Evolutionary conservation across 2,329 filamentous ascomycete species (phyloP), one percentile per base, ranked within the genome.

Genomic region (Claviceps spartinae): DNA sequence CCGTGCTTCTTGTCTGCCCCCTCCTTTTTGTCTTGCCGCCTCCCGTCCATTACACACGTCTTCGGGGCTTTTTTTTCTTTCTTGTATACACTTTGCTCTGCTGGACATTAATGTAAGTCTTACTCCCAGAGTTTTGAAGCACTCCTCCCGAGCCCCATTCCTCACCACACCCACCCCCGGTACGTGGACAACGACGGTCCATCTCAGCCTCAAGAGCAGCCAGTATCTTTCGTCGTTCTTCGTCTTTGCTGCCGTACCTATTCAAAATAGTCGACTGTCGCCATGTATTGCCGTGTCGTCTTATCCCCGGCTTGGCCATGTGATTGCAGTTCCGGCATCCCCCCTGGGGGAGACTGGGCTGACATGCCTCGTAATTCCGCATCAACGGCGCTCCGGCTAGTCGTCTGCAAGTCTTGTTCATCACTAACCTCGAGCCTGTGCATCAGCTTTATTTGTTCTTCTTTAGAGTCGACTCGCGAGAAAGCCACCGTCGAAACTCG

Each of bases 31-130:
- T 45, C 22, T 4, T 45, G 4, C 14, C 4, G 43, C 40, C n/a
- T 20, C n/a, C n/a, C 11, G 13, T 22, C 20, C 41, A 43, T 43
- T 20, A 42, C n/a, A 43, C 18, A 43, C 41, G 41, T 43, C 41
- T 24, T 22, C 20, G 20, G 30, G 11, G n/a, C 16, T 38, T 24
- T 16, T 40, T 14, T 16, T n/a, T 13, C 14, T 41, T 20, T 54
- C 36, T 34, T 38, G 45, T 51, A 42, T 37, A 36, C 14, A 22
- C 38, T 30, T 54, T 53, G 56, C 55, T 60, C 55, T 53, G 56
- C 55, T 61, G 56, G 60, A 65, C 54, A 65, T 66, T 62, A 65
- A 66, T 66, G 65, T 67, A 63, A 67, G 65, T 67, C 57, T 48
- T 11, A 16, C 52, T 45, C 45, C 45, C 30, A 30, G n/a, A 24